These are phyloP conservation scores for Phialophora chinensis DNA, from an alignment of 2,329 filamentous ascomycete genomes.

Conservation along the genomic window DNA sequence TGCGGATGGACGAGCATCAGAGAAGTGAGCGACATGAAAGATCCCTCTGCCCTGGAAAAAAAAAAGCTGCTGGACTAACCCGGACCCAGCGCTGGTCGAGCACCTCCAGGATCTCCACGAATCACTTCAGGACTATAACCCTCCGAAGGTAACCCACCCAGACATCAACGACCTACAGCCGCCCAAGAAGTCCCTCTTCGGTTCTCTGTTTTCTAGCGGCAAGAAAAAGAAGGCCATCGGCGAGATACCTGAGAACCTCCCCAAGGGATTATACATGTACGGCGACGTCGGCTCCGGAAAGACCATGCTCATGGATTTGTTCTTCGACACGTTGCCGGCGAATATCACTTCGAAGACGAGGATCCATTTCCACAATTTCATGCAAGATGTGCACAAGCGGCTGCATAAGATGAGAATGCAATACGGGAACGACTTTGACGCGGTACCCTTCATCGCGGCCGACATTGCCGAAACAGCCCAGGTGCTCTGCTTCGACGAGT, in stretches of 20 bases:
- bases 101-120: constrained; percentile 88
- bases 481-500: constrained; percentile 97
- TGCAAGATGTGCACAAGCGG: constrained; percentile 94
- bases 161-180: constrained; percentile 71
- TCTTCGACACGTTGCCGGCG: constrained; percentile 86
- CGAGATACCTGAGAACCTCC: constrained; percentile 73
- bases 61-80: constrained; percentile 21
- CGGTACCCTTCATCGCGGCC: constrained; percentile 89
- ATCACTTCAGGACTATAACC: constrained; percentile 74
- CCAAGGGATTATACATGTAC: constrained; percentile 90
- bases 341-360: constrained; percentile 83
- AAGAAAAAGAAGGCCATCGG: constrained; percentile 57
- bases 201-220: constrained; percentile 50
- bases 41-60: not conserved
- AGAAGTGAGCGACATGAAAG: constrained; percentile 63
- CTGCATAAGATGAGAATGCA: constrained; percentile 88
- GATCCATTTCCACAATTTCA: constrained; percentile 99
- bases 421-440: constrained; percentile 88
- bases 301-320: constrained; percentile 99
- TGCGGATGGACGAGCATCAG: constrained; percentile 91
- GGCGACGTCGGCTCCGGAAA: constrained; percentile 97
- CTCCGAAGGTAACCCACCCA: constrained; percentile 77
- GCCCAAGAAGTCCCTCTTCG: constrained; percentile 60
- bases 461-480: constrained; percentile 84
- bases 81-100: constrained; percentile 78